Evolutionary conservation across 768 basidiomycete species (phyloP), one percentile per base, ranked within the genome.

Genomic region (Scleroderma citrinum): DNA sequence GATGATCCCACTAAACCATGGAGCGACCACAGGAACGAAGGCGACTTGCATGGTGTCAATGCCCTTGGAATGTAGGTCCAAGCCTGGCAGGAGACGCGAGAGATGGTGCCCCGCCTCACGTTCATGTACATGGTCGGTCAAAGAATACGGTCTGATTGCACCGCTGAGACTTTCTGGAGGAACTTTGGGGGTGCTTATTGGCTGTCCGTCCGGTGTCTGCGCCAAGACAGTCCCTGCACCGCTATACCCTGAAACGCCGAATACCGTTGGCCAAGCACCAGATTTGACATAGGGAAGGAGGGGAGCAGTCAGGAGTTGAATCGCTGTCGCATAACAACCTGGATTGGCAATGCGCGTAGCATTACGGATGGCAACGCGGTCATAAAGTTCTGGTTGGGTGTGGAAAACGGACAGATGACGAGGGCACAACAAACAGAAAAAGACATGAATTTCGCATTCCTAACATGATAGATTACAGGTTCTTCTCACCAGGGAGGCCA

Each of bases 101-200:
- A 99, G 82, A 66, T 96, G 96, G 56, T 73, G 72, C 3, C 85
- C 83, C 0, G 94, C 91, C 69, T 99, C 96, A 39, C 96, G 88
- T 67, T 99, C 96, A 73, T 99, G 96, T 61, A 99, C 96, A 70
- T 99, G 96, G 66, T 94, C 93, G 13, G 96, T 99, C 42, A 99
- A 71, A 1, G 91, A 61, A 69, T 99, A 99, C 7, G 94, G 85
- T 46, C 82, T 78, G 42, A 97, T 69, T 2, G 84, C 88, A 12
- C 86, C 84, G 2, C 69, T 72, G 13, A 99, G 81, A 52, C 76
- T 82, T 56, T 88, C 82, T 0, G 88, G 75, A 1, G 83, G 73
- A 13, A 96, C 79, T 67, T 98, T 98, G 38, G 96, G 85, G 13
- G 82, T 72, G 31, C 83, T 92, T 24, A 77, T 73, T 0, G 87